phyloP scores from a whole-genome alignment of 208 protist species.

The Leishmania amazonensis region DNA sequence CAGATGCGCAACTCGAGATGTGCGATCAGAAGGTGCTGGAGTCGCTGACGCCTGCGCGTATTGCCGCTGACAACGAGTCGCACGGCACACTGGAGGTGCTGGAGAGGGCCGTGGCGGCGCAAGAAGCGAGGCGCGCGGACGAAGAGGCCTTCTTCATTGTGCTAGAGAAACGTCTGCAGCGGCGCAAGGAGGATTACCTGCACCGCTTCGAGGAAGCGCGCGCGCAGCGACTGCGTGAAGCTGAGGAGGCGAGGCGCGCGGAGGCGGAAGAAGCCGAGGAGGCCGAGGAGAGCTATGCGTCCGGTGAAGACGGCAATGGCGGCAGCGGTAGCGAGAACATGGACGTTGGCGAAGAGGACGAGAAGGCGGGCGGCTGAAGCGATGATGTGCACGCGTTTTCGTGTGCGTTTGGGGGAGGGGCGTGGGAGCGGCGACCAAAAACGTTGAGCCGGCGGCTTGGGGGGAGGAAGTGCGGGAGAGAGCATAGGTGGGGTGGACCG shows the following conservation, averaged over 20 bases:
- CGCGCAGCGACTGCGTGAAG: slow-evolving; percentile 38
- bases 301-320: slow-evolving; percentile 9
- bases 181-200: slow-evolving; percentile 48
- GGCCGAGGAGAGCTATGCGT: not conserved
- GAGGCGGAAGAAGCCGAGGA: slow-evolving; percentile 24
- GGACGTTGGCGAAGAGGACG: slow-evolving; percentile 5
- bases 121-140: slow-evolving; percentile 4
- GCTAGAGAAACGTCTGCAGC: slow-evolving; percentile 44
- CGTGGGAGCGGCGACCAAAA: not conserved
- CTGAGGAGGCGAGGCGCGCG: slow-evolving; percentile 30
- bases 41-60: slow-evolving; percentile 32
- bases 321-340: slow-evolving; percentile 18
- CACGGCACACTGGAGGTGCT: slow-evolving; percentile 44
- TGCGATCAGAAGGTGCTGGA: slow-evolving; percentile 3
- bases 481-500: not conserved
- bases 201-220: slow-evolving; percentile 36
- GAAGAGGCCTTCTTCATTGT: slow-evolving; percentile 17
- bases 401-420: not conserved
- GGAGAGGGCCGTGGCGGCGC: slow-evolving; percentile 28
- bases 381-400: not conserved
- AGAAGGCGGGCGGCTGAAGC: slow-evolving; percentile 3
- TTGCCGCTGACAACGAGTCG: slow-evolving; percentile 60
- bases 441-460: not conserved
- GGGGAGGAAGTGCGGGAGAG: not conserved
- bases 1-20: not conserved